Conservation (phyloP, 1,284 basidiomycete species). For the Phylloporus gajari region DNA sequence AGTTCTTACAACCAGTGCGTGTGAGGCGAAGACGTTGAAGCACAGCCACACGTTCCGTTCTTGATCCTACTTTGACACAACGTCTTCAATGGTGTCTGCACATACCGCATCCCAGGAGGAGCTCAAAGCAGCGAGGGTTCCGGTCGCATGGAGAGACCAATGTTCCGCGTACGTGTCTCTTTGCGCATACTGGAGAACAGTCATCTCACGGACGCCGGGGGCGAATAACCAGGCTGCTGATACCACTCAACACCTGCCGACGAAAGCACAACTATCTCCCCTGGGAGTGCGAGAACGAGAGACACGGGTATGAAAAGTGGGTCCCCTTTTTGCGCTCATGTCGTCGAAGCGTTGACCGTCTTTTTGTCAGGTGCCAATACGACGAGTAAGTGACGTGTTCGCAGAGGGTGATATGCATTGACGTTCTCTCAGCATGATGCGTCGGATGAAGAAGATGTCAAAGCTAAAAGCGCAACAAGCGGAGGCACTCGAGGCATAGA, state of each 20-base stretch:
- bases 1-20: too few species aligned
- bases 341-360: conserved; percentile 14
- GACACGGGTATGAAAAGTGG: conserved; percentile 80
- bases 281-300: conserved; percentile 87
- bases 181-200: neutral
- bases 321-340: conserved; percentile 32
- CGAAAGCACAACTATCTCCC: conserved; percentile 77
- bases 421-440: conserved; percentile 70
- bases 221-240: conserved; percentile 69
- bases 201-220: neutral
- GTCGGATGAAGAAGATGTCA: conserved; percentile 83
- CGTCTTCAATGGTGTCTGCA: conserved; percentile 69
- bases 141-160: conserved; percentile 87
- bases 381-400: conserved; percentile 76
- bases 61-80: conserved; percentile 3
- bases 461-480: conserved; percentile 76
- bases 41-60: conserved; percentile 42
- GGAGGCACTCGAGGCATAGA: conserved; percentile 56
- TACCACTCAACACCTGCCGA: conserved; percentile 87
- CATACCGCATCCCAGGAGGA: conserved; percentile 87
- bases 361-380: conserved; percentile 78
- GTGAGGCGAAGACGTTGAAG: too few species aligned
- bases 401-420: conserved; percentile 10
- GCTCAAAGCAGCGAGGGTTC: conserved; percentile 80
- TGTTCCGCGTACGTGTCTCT: conserved; percentile 84